Conservation (phyloP, 2,329 filamentous ascomycete genomes). For the Pseudogymnoascus sp. region DNA sequence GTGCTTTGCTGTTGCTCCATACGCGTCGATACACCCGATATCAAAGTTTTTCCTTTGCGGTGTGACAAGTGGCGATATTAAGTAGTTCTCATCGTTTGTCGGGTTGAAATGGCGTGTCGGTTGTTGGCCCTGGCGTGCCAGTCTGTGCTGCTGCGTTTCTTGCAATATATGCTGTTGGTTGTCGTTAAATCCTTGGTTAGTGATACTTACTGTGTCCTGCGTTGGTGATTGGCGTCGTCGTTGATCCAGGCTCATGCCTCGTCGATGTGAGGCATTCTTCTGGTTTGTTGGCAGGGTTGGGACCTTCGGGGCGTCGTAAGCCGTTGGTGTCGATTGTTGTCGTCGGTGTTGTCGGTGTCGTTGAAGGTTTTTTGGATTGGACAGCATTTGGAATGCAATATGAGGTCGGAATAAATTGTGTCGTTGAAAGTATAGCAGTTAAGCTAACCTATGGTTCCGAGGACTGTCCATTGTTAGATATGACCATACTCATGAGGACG, state of each 20-base stretch:
- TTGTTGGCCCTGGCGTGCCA: slow-evolving; percentile 64
- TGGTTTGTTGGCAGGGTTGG: slow-evolving; percentile 54
- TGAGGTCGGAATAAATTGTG: slow-evolving; percentile 56
- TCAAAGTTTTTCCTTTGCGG: slow-evolving; percentile 48
- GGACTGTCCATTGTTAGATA: slow-evolving; percentile 31
- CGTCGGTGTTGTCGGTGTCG: slow-evolving; percentile 72
- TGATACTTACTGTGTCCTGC: slow-evolving; percentile 42
- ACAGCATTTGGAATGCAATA: slow-evolving; percentile 69
- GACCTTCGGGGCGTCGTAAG: slow-evolving; percentile 68
- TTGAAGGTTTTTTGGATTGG: slow-evolving; percentile 65
- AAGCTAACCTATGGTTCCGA: slow-evolving; percentile 44
- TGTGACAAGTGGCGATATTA: slow-evolving; percentile 49
- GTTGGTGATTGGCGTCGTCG: slow-evolving; percentile 48
- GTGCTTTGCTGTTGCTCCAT: slow-evolving; percentile 22
- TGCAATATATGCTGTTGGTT: slow-evolving; percentile 70
- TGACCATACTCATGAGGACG: not conserved
- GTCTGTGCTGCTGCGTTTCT: slow-evolving; percentile 84
- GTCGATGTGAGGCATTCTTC: slow-evolving; percentile 57
- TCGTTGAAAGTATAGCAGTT: slow-evolving; percentile 42
- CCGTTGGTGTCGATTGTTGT: slow-evolving; percentile 77
- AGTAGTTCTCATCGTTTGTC: slow-evolving; percentile 44
- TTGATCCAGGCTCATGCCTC: slow-evolving; percentile 78
- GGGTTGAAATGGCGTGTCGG: slow-evolving; percentile 17
- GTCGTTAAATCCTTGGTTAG: slow-evolving; percentile 48
- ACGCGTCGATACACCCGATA: slow-evolving; percentile 32